Percentiles rank a stretch among this genome's conserved stretches.
phyloP scores from a whole-genome alignment of 1,284 basidiomycete genomes.

The Pseudozyma tsukubaensis region DNA sequence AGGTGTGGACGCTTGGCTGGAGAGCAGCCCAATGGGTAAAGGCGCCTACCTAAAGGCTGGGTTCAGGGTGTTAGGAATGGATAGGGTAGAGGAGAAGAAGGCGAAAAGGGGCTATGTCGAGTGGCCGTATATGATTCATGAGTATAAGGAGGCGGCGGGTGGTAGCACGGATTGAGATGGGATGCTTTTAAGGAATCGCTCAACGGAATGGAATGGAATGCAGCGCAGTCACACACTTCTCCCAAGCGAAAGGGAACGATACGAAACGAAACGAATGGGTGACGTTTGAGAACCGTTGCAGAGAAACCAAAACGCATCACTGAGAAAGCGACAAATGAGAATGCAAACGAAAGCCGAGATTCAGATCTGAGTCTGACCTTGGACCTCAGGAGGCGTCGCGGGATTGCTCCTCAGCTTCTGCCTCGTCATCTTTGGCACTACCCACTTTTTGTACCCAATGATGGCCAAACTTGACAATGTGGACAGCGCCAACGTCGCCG shows the following conservation, averaged over 20 bases:
- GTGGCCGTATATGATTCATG: conserved; percentile 36
- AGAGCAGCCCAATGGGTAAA: conserved; percentile 32
- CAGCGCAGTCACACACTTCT: no score
- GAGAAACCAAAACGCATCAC: no score
- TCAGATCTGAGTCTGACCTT: not conserved
- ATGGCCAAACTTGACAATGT: conserved; percentile 18
- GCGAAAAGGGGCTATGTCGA: conserved; percentile 18
- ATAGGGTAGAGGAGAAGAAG: conserved; percentile 9
- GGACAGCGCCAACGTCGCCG: conserved; percentile 26
- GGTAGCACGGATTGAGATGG: not conserved
- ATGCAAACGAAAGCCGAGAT: no score
- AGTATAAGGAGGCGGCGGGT: not conserved
- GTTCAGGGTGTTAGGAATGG: conserved; percentile 21
- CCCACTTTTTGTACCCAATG: conserved; percentile 19
- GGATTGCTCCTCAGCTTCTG: conserved; percentile 6
- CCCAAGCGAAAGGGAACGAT: no score
- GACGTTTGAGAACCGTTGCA: no score
- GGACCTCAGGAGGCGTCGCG: conserved; percentile 12
- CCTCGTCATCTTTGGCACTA: not conserved
- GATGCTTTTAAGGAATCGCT: not conserved
- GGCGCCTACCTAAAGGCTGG: conserved; percentile 24
- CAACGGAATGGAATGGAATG: not conserved
- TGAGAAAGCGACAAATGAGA: no score
- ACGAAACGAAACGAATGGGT: no score
- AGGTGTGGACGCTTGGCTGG: conserved; percentile 15